These are phyloP conservation scores for Seiridium cupressi DNA, from an alignment of 2,329 filamentous ascomycete species.

Conservation along the genomic window DNA sequence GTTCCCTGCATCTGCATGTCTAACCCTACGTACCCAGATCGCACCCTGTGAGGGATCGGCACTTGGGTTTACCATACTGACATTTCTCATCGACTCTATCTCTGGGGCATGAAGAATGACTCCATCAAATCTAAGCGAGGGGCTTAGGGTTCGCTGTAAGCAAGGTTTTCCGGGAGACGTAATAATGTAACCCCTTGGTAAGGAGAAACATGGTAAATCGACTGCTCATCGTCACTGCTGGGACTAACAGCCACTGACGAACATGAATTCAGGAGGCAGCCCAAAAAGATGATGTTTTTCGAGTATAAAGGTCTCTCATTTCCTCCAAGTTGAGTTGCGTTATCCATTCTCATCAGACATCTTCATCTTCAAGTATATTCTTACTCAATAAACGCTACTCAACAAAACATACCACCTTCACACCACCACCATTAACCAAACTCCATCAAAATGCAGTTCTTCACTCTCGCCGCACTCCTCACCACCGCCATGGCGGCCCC, in stretches of 20 bases:
- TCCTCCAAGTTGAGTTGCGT: not conserved
- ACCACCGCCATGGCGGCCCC: constrained; percentile 8
- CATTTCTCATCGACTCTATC: not conserved
- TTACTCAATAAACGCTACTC: not conserved
- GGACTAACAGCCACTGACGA: not conserved
- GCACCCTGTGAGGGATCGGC: constrained; percentile 1
- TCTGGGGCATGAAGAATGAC: constrained; percentile 1
- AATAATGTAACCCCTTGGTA: not conserved
- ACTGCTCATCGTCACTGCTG: not conserved
- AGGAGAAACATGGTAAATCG: not conserved
- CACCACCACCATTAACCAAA: no score
- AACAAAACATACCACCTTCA: not conserved
- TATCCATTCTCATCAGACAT: not conserved
- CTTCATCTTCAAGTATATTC: not conserved
- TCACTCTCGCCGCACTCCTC: constrained; percentile 8
- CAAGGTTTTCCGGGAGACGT: not conserved
- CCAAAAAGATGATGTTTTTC: not conserved
- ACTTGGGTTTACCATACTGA: not conserved
- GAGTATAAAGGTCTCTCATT: constrained; percentile 4
- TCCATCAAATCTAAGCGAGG: constrained; percentile 6
- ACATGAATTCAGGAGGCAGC: not conserved
- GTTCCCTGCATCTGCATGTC: not conserved
- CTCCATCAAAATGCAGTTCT: constrained; percentile 8
- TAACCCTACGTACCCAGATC: not conserved
- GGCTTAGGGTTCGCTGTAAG: no score